A percentile compares a stretch with the other conserved stretches of the same genome.
These are phyloP conservation scores for Oryza nivara DNA, from an alignment of 176 grass and related monocot species.

Conservation along the genomic window DNA sequence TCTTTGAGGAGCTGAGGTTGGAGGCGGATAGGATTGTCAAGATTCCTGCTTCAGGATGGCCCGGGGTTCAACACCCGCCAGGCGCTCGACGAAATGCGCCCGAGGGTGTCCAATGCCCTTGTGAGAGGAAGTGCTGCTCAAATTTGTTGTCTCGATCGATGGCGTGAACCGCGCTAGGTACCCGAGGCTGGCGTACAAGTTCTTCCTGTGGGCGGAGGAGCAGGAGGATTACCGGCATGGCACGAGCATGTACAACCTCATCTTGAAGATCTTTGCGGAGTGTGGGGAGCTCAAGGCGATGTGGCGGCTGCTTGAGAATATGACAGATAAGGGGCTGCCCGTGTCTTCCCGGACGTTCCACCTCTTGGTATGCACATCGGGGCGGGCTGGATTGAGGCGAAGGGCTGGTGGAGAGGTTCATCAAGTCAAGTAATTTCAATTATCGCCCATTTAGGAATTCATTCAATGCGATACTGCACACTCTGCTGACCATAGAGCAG, in stretches of 20 bases:
- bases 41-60: constrained; percentile 84
- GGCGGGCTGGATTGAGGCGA: constrained; percentile 64
- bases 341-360: constrained; percentile 76
- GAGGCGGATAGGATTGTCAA: constrained; percentile 60
- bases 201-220: constrained; percentile 80
- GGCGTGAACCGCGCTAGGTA: constrained; percentile 55
- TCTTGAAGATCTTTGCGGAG: constrained; percentile 78
- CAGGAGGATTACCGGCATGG: constrained; percentile 64
- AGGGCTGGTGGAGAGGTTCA: constrained; percentile 79
- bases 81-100: constrained; percentile 79
- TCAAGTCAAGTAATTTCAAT: constrained; percentile 74
- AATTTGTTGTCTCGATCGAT: constrained; percentile 57
- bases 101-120: constrained; percentile 56
- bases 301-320: constrained; percentile 85
- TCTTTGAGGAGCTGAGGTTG: constrained; percentile 35
- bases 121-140: constrained; percentile 73
- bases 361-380: constrained; percentile 74
- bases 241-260: constrained; percentile 73
- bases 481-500: constrained; percentile 74
- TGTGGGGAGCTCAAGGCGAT: constrained; percentile 85
- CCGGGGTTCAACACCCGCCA: constrained; percentile 66
- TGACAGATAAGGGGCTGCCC: constrained; percentile 67
- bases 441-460: constrained; percentile 78
- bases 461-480: constrained; percentile 85
- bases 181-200: constrained; percentile 80